Base-by-base conservation (phyloP, 805 yeast species). In the Saccharomycopsis guyanensis region DNA sequence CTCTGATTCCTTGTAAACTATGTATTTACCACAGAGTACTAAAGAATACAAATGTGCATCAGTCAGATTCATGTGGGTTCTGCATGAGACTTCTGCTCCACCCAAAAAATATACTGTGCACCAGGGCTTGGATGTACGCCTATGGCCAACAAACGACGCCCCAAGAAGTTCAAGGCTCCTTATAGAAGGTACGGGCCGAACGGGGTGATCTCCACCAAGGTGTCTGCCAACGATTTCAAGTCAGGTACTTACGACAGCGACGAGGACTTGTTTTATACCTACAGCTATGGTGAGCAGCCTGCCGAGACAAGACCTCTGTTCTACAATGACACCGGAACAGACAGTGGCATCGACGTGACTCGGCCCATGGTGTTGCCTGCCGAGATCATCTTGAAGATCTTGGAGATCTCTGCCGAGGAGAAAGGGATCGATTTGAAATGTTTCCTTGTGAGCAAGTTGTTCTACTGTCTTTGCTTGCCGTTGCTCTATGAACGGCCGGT, bases 61-160 rank as follows among this genome's bases (percentile, higher is more conserved):
- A n/a, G n/a, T n/a, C n/a, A n/a, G n/a, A n/a, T n/a, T n/a, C n/a
- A n/a, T n/a, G n/a, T n/a, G n/a, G n/a, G n/a, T n/a, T n/a, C n/a
- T n/a, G n/a, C n/a, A n/a, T n/a, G n/a, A n/a, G n/a, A n/a, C n/a
- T n/a, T n/a, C n/a, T n/a, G n/a, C n/a, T n/a, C n/a, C n/a, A n/a
- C n/a, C n/a, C n/a, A n/a, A n/a, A n/a, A n/a, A n/a, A n/a, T n/a
- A n/a, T n/a, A n/a, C n/a, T n/a, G n/a, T n/a, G n/a, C n/a, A n/a
- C n/a, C n/a, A n/a, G n/a, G n/a, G n/a, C n/a, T n/a, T n/a, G n/a
- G n/a, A n/a, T n/a, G n/a, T n/a, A n/a, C n/a, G n/a, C n/a, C n/a
- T n/a, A 88, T 88, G 81, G 96, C 88, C 29, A 88, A 88, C 65
- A 88, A 87, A 63, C 66, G 89, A 58, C 74, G 97, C 61, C 88